Percentiles rank a stretch among this genome's conserved stretches.
Conservation (phyloP, 208 protist species). For the Trypanosoma congolense region DNA sequence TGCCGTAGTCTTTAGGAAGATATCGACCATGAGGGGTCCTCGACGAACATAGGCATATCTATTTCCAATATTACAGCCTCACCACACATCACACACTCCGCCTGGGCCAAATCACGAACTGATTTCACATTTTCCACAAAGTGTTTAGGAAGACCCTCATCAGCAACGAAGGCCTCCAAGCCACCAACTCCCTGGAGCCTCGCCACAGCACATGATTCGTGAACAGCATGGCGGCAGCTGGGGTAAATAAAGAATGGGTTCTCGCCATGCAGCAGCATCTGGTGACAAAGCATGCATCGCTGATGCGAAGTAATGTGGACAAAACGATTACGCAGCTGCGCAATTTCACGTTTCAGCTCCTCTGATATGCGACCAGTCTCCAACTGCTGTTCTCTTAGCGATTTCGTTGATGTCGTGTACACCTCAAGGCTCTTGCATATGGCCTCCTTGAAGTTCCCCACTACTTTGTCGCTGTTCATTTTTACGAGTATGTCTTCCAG, state of each 20-base stretch:
- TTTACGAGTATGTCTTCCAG: conserved; percentile 95
- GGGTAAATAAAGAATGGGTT: conserved; percentile 75
- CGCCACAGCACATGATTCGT: conserved; percentile 58
- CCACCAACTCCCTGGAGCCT: conserved; percentile 52
- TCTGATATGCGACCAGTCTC: conserved; percentile 85
- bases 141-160: conserved; percentile 56
- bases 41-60: conserved; percentile 46
- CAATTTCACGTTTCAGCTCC: conserved; percentile 89
- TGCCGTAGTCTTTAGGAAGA: too few species aligned
- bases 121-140: conserved; percentile 44
- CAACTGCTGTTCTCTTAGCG: conserved; percentile 81
- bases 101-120: conserved; percentile 41
- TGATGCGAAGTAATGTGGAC: conserved; percentile 80
- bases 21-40: conserved; percentile 33
- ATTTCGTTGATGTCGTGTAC: conserved; percentile 83
- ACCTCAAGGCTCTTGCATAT: conserved; percentile 89
- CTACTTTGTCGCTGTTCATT: conserved; percentile 88
- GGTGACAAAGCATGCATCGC: conserved; percentile 83
- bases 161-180: conserved; percentile 55
- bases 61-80: conserved; percentile 70
- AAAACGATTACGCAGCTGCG: conserved; percentile 69
- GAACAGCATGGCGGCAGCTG: conserved; percentile 75
- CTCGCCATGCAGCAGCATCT: conserved; percentile 29
- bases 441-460: conserved; percentile 93
- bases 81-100: conserved; percentile 80